Evolutionary conservation across 768 basidiomycete genomes (phyloP), one percentile per base, ranked within the genome.

Genomic region (Hortiboletus campestris): DNA sequence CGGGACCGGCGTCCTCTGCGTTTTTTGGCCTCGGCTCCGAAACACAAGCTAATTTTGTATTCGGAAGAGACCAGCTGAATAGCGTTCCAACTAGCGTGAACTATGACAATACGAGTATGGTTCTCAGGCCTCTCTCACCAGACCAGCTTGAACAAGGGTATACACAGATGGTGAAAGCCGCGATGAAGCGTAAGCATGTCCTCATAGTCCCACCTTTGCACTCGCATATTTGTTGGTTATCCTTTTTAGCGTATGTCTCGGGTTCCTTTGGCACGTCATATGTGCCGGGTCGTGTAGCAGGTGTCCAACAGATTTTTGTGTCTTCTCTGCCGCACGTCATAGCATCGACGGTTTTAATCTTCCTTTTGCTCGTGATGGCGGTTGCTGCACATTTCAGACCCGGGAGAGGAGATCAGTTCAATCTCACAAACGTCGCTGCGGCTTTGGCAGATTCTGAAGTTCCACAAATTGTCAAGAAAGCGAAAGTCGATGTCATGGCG

Each of bases 281-380:
- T 41, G 60, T 61, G 6, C 60, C 60, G 7, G 58, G 60, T 28
- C 60, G 58, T 14, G 10, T 62, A 14, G 61, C 61, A 35, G 57
- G 20, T 5, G 55, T 54, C 2, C 28, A 35, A 46, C 59, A 49
- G 13, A 46, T 62, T 4, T 62, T 60, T 12, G 59, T 57, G 7
- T 62, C 61, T 4, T 57, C 59, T 13, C 34, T 62, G 29, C 50
- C 58, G 32, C 58, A 56, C 34, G 55, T 54, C 46, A 20, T 62
- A 22, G 42, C 42, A 25, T 62, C 61, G 32, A 62, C 51, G 1
- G 29, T 39, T 1, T 43, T 57, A 2, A 1, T 62, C 17, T 1
- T 17, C 16, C 2, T 54, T 6, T 46, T 62, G 29, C 43, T 60
- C 40, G 4, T 9, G 38, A 46, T 60, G n/a, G 54, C 51, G 14